Base-by-base conservation (phyloP, 1,284 basidiomycete genomes). In the Apiotrichum porosum region DNA sequence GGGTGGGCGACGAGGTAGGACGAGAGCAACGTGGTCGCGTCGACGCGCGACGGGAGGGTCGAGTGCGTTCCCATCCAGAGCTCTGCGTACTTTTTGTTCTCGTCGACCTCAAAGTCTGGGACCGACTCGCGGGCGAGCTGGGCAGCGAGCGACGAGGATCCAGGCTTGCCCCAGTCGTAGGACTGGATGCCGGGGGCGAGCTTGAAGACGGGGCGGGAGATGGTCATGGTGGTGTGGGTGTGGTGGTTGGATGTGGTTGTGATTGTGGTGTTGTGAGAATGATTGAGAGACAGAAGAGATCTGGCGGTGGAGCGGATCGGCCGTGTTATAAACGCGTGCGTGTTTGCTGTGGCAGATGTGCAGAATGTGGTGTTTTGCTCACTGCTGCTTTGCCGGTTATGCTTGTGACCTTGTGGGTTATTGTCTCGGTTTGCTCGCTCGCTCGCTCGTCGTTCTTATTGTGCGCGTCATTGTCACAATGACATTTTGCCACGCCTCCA, bases 11-110 rank as follows among this genome's bases (percentile, higher is more conserved):
- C 75, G 56, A 97, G 78, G 65, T 86, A 72, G 15, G 81, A 74
- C 2, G 82, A 79, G 35, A 91, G 82, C 38, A 62, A 71, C 52
- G 66, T 62, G 12, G 73, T 72, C 21, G 78, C 73, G 4, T 74
- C 74, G 21, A 88, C 73, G 38, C 76, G 80, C 3, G 91, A 92
- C 0, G 94, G 94, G 10, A 90, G 82, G 21, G 81, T 88, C 1
- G 88, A 81, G 66, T 98, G 95, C 0, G 95, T 97, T 15, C 95
- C 95, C 94, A 98, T 98, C 95, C 95, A 99, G 37, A 95, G 76
- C 76, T 85, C 83, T 28, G 83, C 82, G 56, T 83, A 84, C 3
- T 81, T 79, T 62, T 79, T 79, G 47, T 73, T 62, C 57, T 79
- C 76, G 44, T 82, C 79, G 40, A 82, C 71, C 38, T 63, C 47